Conservation (phyloP, 352 stramenopile species). For the Elongisporangium undulatum region DNA sequence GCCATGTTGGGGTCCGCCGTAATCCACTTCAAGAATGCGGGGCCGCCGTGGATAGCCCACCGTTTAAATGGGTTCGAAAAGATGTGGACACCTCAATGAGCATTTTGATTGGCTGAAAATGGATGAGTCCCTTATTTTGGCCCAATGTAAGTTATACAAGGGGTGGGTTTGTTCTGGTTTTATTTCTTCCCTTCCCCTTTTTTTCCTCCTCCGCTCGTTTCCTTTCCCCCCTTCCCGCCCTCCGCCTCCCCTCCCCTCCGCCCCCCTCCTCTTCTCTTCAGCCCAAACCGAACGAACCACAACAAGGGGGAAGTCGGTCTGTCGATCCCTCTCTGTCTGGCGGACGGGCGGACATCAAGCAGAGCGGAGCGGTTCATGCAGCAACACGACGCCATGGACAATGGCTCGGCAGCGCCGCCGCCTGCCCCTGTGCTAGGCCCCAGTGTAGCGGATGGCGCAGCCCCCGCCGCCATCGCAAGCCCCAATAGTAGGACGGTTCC, state of each 20-base stretch:
- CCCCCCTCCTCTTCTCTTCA: too few relatives aligned
- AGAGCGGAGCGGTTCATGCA: not conserved
- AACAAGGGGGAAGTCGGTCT: not conserved
- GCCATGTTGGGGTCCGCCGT: not conserved
- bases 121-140: not conserved
- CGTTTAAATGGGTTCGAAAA: not conserved
- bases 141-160: not conserved
- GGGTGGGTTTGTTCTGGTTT: not conserved
- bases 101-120: not conserved
- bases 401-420: not conserved
- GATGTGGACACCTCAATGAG: not conserved
- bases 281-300: not conserved
- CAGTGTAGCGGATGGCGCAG: not conserved
- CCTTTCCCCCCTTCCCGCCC: not conserved
- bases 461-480: not conserved
- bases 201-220: not conserved
- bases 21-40: not conserved
- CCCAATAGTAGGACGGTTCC: not conserved
- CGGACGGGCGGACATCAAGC: not conserved
- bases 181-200: conserved; percentile 1
- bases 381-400: not conserved
- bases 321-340: not conserved
- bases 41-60: not conserved
- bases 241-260: not conserved
- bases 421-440: not conserved